phyloP scores from a whole-genome alignment of 345 rosid genomes.

The Arabidopsis thaliana region TAIR10.1 NC_003076.8:7286001-7286500 shows the following conservation, averaged over 20 bases:
- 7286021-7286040: constrained; percentile 96
- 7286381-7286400: constrained; percentile 67
- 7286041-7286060: constrained; percentile 91
- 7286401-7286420: constrained; percentile 91
- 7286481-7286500: constrained; percentile 13
- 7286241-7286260: constrained; percentile 52
- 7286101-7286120: constrained; percentile 91
- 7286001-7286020: constrained; percentile 99
- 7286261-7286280: constrained; percentile 73
- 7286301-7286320: constrained; percentile 61
- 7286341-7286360: constrained; percentile 72
- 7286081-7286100: constrained; percentile 62
- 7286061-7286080: constrained; percentile 91
- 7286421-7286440: constrained; percentile 75
- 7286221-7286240: constrained; percentile 71
- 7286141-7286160: constrained; percentile 61
- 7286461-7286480: constrained; percentile 37
- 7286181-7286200: constrained; percentile 69
- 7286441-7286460: constrained; percentile 57
- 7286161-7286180: constrained; percentile 52
- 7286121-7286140: constrained; percentile 63
- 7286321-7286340: constrained; percentile 46
- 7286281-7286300: constrained; percentile 54
- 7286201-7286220: constrained; percentile 75
- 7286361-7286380: constrained; percentile 53